phyloP scores from a whole-genome alignment of 2,329 filamentous ascomycete genomes.

The Penicillium sp. region DNA sequence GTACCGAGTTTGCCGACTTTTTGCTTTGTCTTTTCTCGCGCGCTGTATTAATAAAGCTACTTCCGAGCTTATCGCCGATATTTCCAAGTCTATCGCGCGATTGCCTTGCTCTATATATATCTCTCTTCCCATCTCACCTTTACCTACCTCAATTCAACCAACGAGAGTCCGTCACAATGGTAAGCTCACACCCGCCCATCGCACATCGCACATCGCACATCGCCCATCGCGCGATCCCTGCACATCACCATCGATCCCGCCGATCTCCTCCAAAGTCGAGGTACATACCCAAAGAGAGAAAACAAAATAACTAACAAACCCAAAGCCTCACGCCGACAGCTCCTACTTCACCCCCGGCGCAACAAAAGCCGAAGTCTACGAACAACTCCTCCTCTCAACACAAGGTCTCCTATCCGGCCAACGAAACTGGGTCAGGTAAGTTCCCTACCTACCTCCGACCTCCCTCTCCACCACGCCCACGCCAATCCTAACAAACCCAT shows the following conservation, averaged over 20 bases:
- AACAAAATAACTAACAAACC: slow-evolving; percentile 3
- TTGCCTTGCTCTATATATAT: background rate
- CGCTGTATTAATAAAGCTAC: too few relatives aligned
- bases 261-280: slow-evolving; percentile 5
- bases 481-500: background rate
- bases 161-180: background rate
- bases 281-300: too few relatives aligned
- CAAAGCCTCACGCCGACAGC: slow-evolving; percentile 47
- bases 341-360: slow-evolving; percentile 41
- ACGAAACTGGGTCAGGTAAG: slow-evolving; percentile 47
- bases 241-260: slow-evolving; percentile 1
- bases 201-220: background rate
- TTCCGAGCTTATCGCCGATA: too few relatives aligned
- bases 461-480: background rate
- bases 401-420: slow-evolving; percentile 41
- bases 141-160: background rate
- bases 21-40: too few relatives aligned
- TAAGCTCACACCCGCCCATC: background rate
- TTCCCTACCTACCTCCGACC: background rate
- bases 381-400: slow-evolving; percentile 40
- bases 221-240: background rate
- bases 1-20: too few relatives aligned
- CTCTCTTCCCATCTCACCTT: too few relatives aligned
- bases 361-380: slow-evolving; percentile 44
- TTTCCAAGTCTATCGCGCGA: background rate